These are phyloP conservation scores for Mycena rebaudengoi DNA, from an alignment of 768 basidiomycete species.

Conservation along the genomic window DNA sequence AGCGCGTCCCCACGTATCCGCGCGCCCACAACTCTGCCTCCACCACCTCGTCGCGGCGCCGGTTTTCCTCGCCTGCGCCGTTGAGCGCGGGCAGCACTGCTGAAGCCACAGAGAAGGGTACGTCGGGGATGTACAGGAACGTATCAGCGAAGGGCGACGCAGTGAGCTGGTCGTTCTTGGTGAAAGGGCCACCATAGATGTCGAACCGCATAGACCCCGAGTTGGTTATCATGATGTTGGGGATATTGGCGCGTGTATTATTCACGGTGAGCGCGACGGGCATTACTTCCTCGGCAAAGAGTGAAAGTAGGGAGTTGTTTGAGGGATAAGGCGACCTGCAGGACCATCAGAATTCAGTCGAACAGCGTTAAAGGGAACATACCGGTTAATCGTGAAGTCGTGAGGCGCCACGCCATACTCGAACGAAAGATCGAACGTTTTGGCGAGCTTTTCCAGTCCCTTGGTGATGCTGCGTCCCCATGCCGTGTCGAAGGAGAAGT, in stretches of 20 bases:
- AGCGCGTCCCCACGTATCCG: conserved; percentile 61
- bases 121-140: conserved; percentile 68
- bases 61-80: conserved; percentile 48
- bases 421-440: conserved; percentile 67
- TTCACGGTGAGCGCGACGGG: conserved; percentile 67
- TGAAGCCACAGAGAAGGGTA: conserved; percentile 59
- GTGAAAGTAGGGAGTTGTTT: conserved; percentile 64
- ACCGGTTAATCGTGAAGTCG: conserved; percentile 76
- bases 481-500: conserved; percentile 67
- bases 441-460: conserved; percentile 61
- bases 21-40: conserved; percentile 52
- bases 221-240: conserved; percentile 72
- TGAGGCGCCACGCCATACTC: conserved; percentile 79
- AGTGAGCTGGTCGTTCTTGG: conserved; percentile 83
- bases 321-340: conserved; percentile 70
- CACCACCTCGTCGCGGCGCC: conserved; percentile 41
- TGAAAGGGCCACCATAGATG: conserved; percentile 74
- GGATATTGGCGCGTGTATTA: conserved; percentile 66
- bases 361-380: conserved; percentile 23
- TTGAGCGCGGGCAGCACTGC: conserved; percentile 65
- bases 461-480: conserved; percentile 61
- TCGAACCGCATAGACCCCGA: conserved; percentile 74
- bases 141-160: conserved; percentile 73
- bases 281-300: conserved; percentile 36
- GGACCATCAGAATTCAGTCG: conserved; percentile 4